These are phyloP conservation scores for Herpetomonas tarakana DNA, from an alignment of 208 protist species.

Conservation along the genomic window DNA sequence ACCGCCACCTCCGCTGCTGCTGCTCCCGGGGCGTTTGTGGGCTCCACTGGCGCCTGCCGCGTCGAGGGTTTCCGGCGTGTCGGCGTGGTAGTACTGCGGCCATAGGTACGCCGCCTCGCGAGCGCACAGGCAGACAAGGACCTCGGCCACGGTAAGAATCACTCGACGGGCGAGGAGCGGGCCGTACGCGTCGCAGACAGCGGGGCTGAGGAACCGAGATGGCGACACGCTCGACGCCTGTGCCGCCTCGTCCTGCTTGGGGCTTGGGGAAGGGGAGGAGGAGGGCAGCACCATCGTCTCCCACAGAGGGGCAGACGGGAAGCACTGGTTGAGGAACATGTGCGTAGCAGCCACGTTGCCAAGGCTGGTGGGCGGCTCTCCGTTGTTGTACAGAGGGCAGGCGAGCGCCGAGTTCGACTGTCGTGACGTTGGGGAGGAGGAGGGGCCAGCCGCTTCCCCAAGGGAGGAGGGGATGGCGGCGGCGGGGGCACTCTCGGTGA, in stretches of 20 bases:
- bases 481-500: not conserved
- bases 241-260: not conserved
- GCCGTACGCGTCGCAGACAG: constrained; percentile 44
- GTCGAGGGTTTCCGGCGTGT: constrained; percentile 4
- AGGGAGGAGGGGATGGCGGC: not conserved
- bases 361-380: constrained; percentile 26
- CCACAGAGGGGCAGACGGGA: constrained; percentile 11
- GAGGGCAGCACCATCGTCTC: not conserved
- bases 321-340: constrained; percentile 33
- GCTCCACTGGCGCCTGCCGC: not conserved
- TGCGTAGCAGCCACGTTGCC: constrained; percentile 32
- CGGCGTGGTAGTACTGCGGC: constrained; percentile 9
- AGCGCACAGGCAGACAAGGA: constrained; percentile 45
- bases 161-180: constrained; percentile 43
- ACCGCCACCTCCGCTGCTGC: not conserved
- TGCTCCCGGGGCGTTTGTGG: constrained; percentile 1
- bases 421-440: too few species aligned
- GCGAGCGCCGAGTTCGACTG: not conserved
- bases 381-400: constrained; percentile 26
- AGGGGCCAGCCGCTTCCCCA: not conserved
- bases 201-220: constrained; percentile 27
- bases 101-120: constrained; percentile 54
- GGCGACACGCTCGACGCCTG: constrained; percentile 3
- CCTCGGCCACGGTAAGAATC: constrained; percentile 54
- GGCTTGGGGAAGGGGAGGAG: not conserved